A percentile compares a stretch with the other conserved stretches of the same genome.
These are phyloP conservation scores for Heterobasidion occidentale DNA, from an alignment of 1,284 basidiomycete species.

Conservation along the genomic window DNA sequence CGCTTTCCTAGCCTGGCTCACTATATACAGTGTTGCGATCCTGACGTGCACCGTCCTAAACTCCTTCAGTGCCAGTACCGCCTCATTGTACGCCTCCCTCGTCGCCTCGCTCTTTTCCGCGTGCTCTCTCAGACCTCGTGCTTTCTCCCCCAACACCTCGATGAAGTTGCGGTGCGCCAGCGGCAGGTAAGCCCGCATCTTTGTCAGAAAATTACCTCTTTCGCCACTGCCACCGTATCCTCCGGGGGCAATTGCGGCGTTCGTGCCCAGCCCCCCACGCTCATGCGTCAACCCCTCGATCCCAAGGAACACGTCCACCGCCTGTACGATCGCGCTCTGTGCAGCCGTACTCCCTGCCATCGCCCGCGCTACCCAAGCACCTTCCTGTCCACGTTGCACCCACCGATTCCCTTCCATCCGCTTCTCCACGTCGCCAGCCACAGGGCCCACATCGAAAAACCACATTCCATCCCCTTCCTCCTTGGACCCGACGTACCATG, in stretches of 20 bases:
- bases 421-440: neutral
- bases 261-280: conserved; percentile 14
- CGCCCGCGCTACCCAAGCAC: neutral
- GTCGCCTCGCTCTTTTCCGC: conserved; percentile 13
- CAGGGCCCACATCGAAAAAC: neutral
- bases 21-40: conserved; percentile 42
- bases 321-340: conserved; percentile 10
- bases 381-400: neutral
- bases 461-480: neutral
- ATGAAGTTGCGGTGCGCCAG: conserved; percentile 48
- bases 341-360: conserved; percentile 9
- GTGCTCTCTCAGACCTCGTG: conserved; percentile 20
- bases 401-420: neutral
- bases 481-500: conserved; percentile 6
- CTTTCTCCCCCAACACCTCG: conserved; percentile 32
- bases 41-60: conserved; percentile 48
- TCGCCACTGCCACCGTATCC: neutral
- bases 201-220: conserved; percentile 31
- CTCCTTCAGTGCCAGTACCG: conserved; percentile 34
- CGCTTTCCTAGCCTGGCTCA: conserved; percentile 22
- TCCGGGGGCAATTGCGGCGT: neutral
- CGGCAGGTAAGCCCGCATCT: conserved; percentile 47
- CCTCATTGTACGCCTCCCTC: conserved; percentile 34
- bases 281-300: conserved; percentile 8
- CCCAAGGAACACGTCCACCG: conserved; percentile 9